Percentiles rank a stretch among this genome's conserved stretches.
Evolutionary conservation across 2,329 filamentous ascomycete genomes (phyloP).

Genomic region (Trichoderma atrobrunneum): DNA sequence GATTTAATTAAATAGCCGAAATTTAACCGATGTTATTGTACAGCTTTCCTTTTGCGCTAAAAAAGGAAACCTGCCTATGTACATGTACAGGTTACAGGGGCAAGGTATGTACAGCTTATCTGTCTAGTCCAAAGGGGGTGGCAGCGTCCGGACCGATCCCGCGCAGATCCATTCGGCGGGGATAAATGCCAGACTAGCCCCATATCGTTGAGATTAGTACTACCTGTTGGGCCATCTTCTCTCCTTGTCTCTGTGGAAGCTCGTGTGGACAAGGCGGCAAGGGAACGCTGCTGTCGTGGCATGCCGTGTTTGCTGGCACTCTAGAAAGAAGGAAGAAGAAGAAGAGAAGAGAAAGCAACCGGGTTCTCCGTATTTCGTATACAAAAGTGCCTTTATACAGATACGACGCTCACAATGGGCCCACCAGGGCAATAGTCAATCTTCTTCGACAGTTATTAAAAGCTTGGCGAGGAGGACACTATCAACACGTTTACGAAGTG

Average conservation of each 20-base stretch:
- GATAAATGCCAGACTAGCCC: constrained; percentile 1
- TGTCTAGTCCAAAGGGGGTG: too few relatives aligned
- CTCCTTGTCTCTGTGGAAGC: not conserved
- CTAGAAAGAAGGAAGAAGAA: not conserved
- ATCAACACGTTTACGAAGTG: not conserved
- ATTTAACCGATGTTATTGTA: too few relatives aligned
- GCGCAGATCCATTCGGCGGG: constrained; percentile 18
- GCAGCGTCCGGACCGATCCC: constrained; percentile 15
- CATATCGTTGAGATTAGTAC: not conserved
- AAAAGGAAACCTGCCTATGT: too few relatives aligned
- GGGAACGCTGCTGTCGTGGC: not conserved
- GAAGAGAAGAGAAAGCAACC: not conserved
- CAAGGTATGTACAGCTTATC: too few relatives aligned
- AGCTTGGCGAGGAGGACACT: not conserved
- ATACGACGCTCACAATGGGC: not conserved
- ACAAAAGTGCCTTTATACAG: not conserved
- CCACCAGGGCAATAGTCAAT: not conserved
- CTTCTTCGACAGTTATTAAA: not conserved
- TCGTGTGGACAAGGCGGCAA: not conserved
- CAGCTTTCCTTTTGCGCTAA: too few relatives aligned
- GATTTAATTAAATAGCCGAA: too few relatives aligned
- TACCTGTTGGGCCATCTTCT: not conserved
- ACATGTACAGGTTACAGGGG: too few relatives aligned
- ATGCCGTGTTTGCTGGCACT: not conserved
- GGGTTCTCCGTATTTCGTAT: not conserved